Evolutionary conservation across 179 eudicot genomes (phyloP), one percentile per base, ranked within the genome.

Genomic region (Patellifolia procumbens): DNA sequence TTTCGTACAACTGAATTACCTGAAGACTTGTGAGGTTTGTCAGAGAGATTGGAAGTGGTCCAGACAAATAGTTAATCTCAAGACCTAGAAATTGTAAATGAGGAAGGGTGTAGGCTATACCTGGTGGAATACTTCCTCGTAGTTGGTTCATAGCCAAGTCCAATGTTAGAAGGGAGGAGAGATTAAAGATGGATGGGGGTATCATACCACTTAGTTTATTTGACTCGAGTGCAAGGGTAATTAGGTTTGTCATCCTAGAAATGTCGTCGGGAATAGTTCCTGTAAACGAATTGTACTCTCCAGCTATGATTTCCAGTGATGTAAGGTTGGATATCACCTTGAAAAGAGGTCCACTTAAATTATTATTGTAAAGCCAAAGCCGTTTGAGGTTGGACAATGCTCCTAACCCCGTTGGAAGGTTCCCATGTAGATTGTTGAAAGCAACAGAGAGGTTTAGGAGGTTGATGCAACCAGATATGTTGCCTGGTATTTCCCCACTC

Each of bases 41-140:
- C 13, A 89, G 3, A 17, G 84, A 83, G 11, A 17, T 26, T 17
- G 92, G 92, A 52, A 87, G 28, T 0, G 73, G 31, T 19, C 89
- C 90, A 2, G 79, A 55, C 6, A 89, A 58, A n/a, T 52, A n/a
- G 74, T 87, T 89, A 10, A 12, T 24, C 0, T 64, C 68, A 4
- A 87, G 46, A 10, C 28, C 12, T 15, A 87, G 61, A 37, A 15
- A 16, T 31, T 75, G 24, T n/a, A 89, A 82, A 15, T 70, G 53
- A 0, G 89, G 92, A 51, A 86, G 81, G 12, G 46, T 26, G 64
- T 68, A 17, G 49, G 74, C 89, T 19, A 87, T 52, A 39, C 81
- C 43, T 1, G 19, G 24, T 12, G 90, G 89, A 72, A 87, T 85
- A 49, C 43, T 76, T 52, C 90, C 86, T 1, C 8, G 60, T 7